These are phyloP conservation scores for Fraxinus americana DNA, from an alignment of 257 asterid genomes.

Conservation along the genomic window DNA sequence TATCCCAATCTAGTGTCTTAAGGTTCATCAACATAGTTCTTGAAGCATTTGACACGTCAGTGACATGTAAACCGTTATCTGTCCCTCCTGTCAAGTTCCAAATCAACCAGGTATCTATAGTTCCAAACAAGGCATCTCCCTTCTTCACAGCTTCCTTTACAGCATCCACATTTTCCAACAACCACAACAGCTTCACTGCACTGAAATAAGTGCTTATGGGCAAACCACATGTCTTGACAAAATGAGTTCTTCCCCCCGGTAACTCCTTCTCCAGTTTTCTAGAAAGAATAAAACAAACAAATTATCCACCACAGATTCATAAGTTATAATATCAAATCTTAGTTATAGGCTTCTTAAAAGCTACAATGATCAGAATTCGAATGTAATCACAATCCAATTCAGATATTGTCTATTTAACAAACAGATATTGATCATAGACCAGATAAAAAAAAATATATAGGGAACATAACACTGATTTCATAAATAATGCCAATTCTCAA, in stretches of 20 bases:
- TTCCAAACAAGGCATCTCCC: conserved; percentile 90
- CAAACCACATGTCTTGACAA: conserved; percentile 69
- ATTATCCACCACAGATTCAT: conserved; percentile 18
- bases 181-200: conserved; percentile 79
- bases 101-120: conserved; percentile 88
- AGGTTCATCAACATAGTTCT: conserved; percentile 96
- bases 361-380: background rate
- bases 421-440: background rate
- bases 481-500: too few species aligned
- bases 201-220: conserved; percentile 96
- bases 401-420: too few species aligned
- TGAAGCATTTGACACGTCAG: conserved; percentile 89
- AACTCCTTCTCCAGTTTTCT: conserved; percentile 85
- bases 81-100: conserved; percentile 94
- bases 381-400: background rate
- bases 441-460: background rate
- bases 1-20: conserved; percentile 80
- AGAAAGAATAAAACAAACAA: conserved; percentile 15
- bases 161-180: conserved; percentile 66
- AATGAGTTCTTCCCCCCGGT: conserved; percentile 85
- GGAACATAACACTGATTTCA: too few species aligned
- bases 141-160: conserved; percentile 61
- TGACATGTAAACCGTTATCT: conserved; percentile 62
- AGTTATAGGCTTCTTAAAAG: background rate
- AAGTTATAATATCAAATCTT: background rate